Percentiles rank a stretch among this genome's conserved stretches.
Evolutionary conservation across 495 filamentous ascomycete species (phyloP).

Genomic region (Penicillium canariense): DNA sequence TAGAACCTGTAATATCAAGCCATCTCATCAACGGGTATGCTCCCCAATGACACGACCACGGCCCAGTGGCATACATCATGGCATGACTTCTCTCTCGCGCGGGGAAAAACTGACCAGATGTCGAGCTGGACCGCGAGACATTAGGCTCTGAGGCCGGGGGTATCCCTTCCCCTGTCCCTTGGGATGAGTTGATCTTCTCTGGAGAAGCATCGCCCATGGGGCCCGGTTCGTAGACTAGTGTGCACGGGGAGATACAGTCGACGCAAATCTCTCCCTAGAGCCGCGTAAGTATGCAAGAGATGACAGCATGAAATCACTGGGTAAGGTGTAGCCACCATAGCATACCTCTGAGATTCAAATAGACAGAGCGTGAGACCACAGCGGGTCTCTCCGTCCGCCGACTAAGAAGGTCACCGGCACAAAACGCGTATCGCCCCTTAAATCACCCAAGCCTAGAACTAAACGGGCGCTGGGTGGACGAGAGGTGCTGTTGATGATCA

Average conservation of each 20-base stretch:
- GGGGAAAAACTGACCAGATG: constrained; percentile 28
- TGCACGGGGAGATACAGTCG: background rate
- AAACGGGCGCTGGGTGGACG: background rate
- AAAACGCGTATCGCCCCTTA: background rate
- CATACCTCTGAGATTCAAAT: background rate
- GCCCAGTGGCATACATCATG: background rate
- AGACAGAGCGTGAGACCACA: background rate
- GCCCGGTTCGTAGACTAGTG: constrained; percentile 15
- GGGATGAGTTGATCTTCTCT: constrained; percentile 22
- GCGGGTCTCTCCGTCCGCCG: background rate
- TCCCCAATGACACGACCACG: background rate
- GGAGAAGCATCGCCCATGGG: constrained; percentile 38
- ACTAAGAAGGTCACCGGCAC: background rate
- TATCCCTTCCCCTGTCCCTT: constrained; percentile 19
- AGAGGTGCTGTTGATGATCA: background rate
- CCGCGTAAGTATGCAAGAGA: background rate
- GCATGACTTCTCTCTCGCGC: background rate
- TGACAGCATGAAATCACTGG: too few relatives aligned
- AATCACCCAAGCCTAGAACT: background rate
- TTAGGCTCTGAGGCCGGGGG: constrained; percentile 15
- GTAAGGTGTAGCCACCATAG: background rate
- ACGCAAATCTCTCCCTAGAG: background rate
- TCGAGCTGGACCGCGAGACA: constrained; percentile 9
- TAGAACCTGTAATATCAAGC: constrained; percentile 16
- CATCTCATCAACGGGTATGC: constrained; percentile 15